Evolutionary conservation across 192 early-diverging fungal species (phyloP), one percentile per base, ranked within the genome.

Genomic region (Linnemannia zychae): DNA sequence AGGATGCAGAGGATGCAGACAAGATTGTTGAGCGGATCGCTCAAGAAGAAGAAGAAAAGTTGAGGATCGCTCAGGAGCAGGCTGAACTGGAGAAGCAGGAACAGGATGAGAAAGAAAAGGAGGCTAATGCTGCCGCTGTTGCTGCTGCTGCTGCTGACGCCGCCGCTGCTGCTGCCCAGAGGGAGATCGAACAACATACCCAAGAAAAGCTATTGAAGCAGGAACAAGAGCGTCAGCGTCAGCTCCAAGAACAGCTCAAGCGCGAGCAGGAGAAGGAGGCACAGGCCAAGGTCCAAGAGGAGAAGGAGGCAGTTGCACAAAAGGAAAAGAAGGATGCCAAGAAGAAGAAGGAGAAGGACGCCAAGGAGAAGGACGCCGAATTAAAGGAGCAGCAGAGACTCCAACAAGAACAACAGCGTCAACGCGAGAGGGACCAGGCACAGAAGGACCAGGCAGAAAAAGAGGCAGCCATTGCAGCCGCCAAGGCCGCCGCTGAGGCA

Each of bases 261-360:
- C 40, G 36, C 33, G 33, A 72, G 13, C 36, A 82, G 31, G 69
- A 82, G 22, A 50, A 68, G 49, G 67, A 53, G 22, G 72, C 31
- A 4, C 60, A 50, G 71, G 67, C 37, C 1, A 31, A 33, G 28
- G 6, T 71, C 4, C 24, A 63, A 28, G 31, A 63, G 57, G 57
- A 63, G 57, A 63, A 33, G 57, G 78, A 52, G 40, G 49, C 67
- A 18, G 68, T 31, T 13, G 24, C 33, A 33, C 80, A 81, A 57
- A 84, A 78, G 73, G 49, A 78, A 71, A 74, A 84, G 73, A 84
- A 75, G 71, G 82, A 84, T 31, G 82, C 78, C 22, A 78, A 84
- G 77, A 78, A 78, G 44, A 84, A 75, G 80, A 82, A 75, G 70
- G 80, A 78, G 9, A 76, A 71, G 38, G 72, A 75, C 18, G 36